These are phyloP conservation scores for Circinella umbellata DNA, from an alignment of 371 early-diverging fungal species.

Conservation along the genomic window DNA sequence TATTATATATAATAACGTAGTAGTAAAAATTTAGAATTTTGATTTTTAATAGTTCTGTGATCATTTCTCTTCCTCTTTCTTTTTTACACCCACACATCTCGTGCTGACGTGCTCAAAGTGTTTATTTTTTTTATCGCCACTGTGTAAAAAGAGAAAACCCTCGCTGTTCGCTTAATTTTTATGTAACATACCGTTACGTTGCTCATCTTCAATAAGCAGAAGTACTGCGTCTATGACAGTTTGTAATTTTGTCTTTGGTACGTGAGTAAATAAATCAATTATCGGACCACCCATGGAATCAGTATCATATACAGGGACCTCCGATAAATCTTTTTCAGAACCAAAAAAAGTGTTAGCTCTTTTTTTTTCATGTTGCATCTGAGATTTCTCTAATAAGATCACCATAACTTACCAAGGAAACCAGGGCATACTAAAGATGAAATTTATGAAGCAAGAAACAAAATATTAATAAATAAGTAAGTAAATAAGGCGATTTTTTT, in stretches of 20 bases:
- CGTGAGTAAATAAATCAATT: neutral
- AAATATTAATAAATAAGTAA: neutral
- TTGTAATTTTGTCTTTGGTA: slow-evolving; percentile 30
- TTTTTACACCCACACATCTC: too few species aligned
- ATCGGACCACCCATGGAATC: neutral
- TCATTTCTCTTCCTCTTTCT: too few species aligned
- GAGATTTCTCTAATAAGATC: too few species aligned
- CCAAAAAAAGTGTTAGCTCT: too few species aligned
- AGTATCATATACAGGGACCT: neutral
- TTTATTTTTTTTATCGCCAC: too few species aligned
- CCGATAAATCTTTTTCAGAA: too few species aligned
- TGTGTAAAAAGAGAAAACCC: too few species aligned
- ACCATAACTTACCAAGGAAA: neutral
- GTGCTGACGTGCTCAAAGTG: too few species aligned
- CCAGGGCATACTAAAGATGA: neutral
- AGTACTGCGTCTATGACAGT: slow-evolving; percentile 60
- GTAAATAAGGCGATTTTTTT: neutral
- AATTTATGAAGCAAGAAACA: neutral
- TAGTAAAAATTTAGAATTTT: neutral
- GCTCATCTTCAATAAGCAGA: slow-evolving; percentile 46
- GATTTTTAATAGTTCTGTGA: too few species aligned
- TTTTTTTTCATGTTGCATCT: too few species aligned
- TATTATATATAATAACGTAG: neutral
- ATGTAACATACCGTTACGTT: slow-evolving; percentile 27
- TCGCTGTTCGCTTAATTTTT: too few species aligned